These are phyloP conservation scores for Pseudovirgaria hyperparasitica DNA, from an alignment of 2,329 filamentous ascomycete genomes.

Conservation along the genomic window DNA sequence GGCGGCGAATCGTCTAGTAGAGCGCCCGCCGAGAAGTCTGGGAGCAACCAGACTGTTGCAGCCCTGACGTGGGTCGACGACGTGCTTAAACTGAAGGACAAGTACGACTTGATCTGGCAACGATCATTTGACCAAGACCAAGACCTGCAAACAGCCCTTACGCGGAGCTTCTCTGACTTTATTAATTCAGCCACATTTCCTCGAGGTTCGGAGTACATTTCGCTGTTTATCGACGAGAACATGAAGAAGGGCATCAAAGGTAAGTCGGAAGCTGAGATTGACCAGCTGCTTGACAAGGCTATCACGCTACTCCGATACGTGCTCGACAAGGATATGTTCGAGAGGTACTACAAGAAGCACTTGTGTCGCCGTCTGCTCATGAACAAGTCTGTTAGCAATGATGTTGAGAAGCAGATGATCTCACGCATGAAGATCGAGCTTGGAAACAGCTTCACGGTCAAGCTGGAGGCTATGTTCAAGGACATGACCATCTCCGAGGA, in stretches of 20 bases:
- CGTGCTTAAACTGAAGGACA: slow-evolving; percentile 71
- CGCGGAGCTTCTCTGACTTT: slow-evolving; percentile 79
- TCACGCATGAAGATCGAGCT: slow-evolving; percentile 94
- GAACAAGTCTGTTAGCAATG: slow-evolving; percentile 78
- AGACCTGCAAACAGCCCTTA: slow-evolving; percentile 66
- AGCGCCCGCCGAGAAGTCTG: slow-evolving; percentile 31
- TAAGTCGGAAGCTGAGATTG: slow-evolving; percentile 80
- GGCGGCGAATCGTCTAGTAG: too few relatives aligned
- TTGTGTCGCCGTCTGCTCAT: slow-evolving; percentile 76
- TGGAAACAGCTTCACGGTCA: slow-evolving; percentile 83
- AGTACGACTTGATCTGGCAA: slow-evolving; percentile 71
- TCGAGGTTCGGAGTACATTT: slow-evolving; percentile 82
- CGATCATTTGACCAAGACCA: slow-evolving; percentile 64
- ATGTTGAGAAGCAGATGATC: slow-evolving; percentile 92
- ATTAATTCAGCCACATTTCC: slow-evolving; percentile 66
- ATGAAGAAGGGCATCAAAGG: slow-evolving; percentile 88
- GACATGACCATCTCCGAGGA: slow-evolving; percentile 85
- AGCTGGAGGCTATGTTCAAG: slow-evolving; percentile 95
- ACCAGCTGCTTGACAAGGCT: slow-evolving; percentile 74
- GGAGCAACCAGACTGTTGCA: slow-evolving; percentile 70
- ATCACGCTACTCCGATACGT: slow-evolving; percentile 81
- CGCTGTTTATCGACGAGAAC: slow-evolving; percentile 92
- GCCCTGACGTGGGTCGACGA: slow-evolving; percentile 95
- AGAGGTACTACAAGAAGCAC: slow-evolving; percentile 97
- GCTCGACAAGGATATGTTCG: slow-evolving; percentile 85